phyloP scores from a whole-genome alignment of 805 yeast genomes.

The Cyberlindnera bimundalis region DNA sequence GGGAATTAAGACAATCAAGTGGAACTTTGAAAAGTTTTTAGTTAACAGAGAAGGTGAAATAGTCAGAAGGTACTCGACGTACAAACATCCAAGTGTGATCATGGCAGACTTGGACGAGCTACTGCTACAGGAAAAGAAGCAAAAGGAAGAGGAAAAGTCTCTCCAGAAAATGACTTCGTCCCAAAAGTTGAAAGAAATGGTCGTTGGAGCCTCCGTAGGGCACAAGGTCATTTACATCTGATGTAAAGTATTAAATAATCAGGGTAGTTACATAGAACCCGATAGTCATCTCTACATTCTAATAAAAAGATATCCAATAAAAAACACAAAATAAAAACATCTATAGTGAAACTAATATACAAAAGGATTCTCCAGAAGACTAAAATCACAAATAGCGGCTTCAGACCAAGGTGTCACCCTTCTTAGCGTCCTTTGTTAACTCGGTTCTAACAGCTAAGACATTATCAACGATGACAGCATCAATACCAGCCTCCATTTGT shows the following conservation, averaged over 20 bases:
- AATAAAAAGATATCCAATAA: no score
- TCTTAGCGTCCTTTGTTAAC: constrained; percentile 39
- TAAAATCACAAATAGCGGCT: no score
- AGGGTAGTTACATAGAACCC: no score
- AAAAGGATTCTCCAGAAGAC: no score
- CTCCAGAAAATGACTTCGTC: no score
- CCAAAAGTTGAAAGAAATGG: no score
- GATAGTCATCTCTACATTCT: no score
- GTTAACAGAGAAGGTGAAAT: constrained; percentile 54
- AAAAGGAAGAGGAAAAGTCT: no score
- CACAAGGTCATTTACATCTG: constrained; percentile 1
- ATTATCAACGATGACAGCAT: constrained; percentile 96
- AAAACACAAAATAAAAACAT: neutral
- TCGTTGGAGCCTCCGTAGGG: neutral
- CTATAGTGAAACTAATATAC: neutral
- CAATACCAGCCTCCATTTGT: constrained; percentile 93
- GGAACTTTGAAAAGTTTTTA: constrained; percentile 76
- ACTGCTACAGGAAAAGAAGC: neutral
- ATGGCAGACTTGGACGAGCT: constrained; percentile 9
- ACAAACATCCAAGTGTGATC: constrained; percentile 5
- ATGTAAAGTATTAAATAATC: no score
- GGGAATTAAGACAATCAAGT: constrained; percentile 61
- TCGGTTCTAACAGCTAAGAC: constrained; percentile 92
- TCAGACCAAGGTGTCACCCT: neutral
- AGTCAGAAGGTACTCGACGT: constrained; percentile 45